Conservation (phyloP, 352 stramenopile genomes). For the Elongisporangium senticosum region DNA sequence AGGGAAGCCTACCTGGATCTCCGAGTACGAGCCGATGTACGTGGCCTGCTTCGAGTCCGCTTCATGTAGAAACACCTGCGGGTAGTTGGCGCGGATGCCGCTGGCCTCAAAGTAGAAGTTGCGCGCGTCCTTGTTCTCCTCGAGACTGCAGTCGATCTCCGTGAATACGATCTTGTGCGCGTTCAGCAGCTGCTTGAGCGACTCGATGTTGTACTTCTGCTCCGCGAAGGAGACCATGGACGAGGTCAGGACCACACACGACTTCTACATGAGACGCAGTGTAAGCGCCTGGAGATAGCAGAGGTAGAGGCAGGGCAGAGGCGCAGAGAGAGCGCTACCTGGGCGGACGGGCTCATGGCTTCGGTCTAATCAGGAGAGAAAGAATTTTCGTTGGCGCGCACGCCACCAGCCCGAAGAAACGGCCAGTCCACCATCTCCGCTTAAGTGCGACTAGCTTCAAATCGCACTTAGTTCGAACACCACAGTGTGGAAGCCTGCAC, state of each 20-base stretch:
- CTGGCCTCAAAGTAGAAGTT: slow-evolving; percentile 77
- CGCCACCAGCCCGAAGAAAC: background rate
- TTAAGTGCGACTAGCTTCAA: background rate
- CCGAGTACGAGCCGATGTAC: slow-evolving; percentile 77
- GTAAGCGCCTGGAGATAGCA: background rate
- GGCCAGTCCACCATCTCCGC: background rate
- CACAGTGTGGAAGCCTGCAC: background rate
- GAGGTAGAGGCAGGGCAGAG: background rate
- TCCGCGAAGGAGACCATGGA: slow-evolving; percentile 71
- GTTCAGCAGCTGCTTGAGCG: slow-evolving; percentile 64
- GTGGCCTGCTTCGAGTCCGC: slow-evolving; percentile 30
- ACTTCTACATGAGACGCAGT: slow-evolving; percentile 6
- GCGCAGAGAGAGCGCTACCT: slow-evolving; percentile 11
- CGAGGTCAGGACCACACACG: slow-evolving; percentile 68
- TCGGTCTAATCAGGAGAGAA: background rate
- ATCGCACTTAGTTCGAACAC: background rate
- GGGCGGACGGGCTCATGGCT: slow-evolving; percentile 22
- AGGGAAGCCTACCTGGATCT: slow-evolving; percentile 56
- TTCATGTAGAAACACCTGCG: slow-evolving; percentile 79
- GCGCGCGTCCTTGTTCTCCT: slow-evolving; percentile 70
- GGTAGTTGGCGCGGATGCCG: slow-evolving; percentile 79
- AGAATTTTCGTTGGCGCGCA: background rate
- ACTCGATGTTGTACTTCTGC: slow-evolving; percentile 73
- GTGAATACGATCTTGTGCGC: slow-evolving; percentile 68
- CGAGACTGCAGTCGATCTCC: slow-evolving; percentile 75